These are phyloP conservation scores for Stellera chamaejasme DNA, from an alignment of 345 rosid species.

Conservation along the genomic window DNA sequence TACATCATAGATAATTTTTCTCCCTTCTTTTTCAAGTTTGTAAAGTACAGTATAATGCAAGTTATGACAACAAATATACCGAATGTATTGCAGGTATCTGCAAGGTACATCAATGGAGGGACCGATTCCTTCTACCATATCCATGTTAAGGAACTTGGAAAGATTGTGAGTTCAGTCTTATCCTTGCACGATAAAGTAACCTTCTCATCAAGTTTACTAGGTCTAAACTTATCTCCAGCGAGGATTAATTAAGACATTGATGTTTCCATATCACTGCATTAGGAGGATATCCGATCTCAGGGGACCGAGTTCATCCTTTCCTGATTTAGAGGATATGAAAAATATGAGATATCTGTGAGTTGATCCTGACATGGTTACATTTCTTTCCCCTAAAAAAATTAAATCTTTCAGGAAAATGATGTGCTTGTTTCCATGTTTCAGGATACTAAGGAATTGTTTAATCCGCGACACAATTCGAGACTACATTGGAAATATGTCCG, in stretches of 20 bases:
- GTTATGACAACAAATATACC: not conserved
- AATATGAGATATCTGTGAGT: conserved; percentile 40
- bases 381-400: not conserved
- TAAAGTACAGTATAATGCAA: not conserved
- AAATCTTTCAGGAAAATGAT: not conserved
- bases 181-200: not conserved
- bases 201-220: not conserved
- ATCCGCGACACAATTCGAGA: conserved; percentile 42
- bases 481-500: conserved; percentile 29
- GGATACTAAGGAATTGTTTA: conserved; percentile 59
- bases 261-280: not conserved
- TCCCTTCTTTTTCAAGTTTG: not conserved
- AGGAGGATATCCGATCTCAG: conserved; percentile 70
- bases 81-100: conserved; percentile 40
- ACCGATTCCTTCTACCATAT: conserved; percentile 66
- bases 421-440: conserved; percentile 18
- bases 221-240: not conserved
- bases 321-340: conserved; percentile 29
- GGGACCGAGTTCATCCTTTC: conserved; percentile 43
- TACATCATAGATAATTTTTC: not conserved
- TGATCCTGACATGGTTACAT: not conserved
- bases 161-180: conserved; percentile 45
- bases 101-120: conserved; percentile 88
- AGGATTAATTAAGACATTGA: not conserved
- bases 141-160: conserved; percentile 36